Evolutionary conservation across 2,329 filamentous ascomycete species (phyloP), one percentile per base, ranked within the genome.

Genomic region (Monilinia laxa): DNA sequence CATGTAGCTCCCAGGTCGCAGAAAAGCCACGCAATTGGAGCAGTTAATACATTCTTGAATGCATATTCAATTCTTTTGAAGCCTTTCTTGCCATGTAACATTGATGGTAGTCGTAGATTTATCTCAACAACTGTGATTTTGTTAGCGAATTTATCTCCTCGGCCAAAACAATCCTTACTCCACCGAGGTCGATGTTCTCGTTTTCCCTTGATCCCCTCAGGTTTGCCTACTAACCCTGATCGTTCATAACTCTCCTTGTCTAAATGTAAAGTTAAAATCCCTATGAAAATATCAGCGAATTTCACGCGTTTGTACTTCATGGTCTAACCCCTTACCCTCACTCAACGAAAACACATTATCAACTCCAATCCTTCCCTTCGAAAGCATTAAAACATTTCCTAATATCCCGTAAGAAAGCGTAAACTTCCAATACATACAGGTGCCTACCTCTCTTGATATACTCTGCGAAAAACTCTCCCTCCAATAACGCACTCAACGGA

Each of bases 381-480:
- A 97, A 2, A 97, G 83, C 90, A 98, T 91, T 71, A 91, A 78
- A 59, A 96, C 81, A 75, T 92, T 88, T 6, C 92, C 92, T 93
- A 68, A 2, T 2, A 20, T 40, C 31, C 12, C 20, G 28, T 66
- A 35, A 66, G 64, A 25, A 25, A 40, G 11, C 20, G n/a, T 25
- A 14, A 20, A 45, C 53, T 9, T 14, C 42, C 38, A 42, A 11
- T 7, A 4, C n/a, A 23, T 23, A 25, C 45, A 38, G 31, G 16
- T 53, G 40, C 23, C 38, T 40, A 75, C 74, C 73, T 72, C 70
- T 84, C 77, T 96, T 96, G 71, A 98, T 88, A 75, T 96, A 93
- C 54, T 87, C 82, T n/a, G 85, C 89, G 74, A 97, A 93, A 73
- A 97, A 96, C 0, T 88, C 85, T 1, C 86, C 85, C 45, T 90